phyloP scores from a whole-genome alignment of 2,329 filamentous ascomycete species.

The Cytospora chrysosperma region DNA sequence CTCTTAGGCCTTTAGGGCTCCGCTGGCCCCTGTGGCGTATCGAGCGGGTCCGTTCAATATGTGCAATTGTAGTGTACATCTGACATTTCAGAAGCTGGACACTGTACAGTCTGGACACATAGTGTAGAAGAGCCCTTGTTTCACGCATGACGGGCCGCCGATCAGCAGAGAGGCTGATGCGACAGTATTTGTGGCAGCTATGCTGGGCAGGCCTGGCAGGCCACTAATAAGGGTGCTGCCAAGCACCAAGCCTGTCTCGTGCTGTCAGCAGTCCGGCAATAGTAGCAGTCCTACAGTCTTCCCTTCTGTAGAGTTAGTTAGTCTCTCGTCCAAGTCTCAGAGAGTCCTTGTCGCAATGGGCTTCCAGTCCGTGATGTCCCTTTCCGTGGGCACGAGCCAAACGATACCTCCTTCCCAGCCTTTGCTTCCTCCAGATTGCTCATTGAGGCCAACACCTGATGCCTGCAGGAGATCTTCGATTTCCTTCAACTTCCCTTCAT shows the following conservation, averaged over 20 bases:
- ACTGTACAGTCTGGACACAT: too few relatives aligned
- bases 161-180: not conserved
- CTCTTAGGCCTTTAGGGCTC: not conserved
- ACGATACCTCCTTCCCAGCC: conserved; percentile 34
- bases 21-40: not conserved
- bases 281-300: not conserved
- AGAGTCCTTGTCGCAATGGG: conserved; percentile 32
- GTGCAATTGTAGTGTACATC: too few relatives aligned
- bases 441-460: conserved; percentile 26
- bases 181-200: not conserved
- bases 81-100: too few relatives aligned
- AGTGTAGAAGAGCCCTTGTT: not conserved
- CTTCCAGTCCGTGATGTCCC: conserved; percentile 32
- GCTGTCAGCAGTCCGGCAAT: too few relatives aligned
- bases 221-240: too few relatives aligned
- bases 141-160: not conserved
- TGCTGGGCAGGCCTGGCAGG: too few relatives aligned
- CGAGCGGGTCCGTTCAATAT: too few relatives aligned
- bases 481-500: conserved; percentile 27
- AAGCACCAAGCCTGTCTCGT: too few relatives aligned
- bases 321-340: not conserved
- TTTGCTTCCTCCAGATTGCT: not conserved
- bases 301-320: not conserved
- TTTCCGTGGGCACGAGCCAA: conserved; percentile 35
- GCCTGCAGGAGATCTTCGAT: conserved; percentile 28